Evolutionary conservation across 73 alveolate genomes (phyloP).

Genomic region (Paramecium biaurelia): DNA sequence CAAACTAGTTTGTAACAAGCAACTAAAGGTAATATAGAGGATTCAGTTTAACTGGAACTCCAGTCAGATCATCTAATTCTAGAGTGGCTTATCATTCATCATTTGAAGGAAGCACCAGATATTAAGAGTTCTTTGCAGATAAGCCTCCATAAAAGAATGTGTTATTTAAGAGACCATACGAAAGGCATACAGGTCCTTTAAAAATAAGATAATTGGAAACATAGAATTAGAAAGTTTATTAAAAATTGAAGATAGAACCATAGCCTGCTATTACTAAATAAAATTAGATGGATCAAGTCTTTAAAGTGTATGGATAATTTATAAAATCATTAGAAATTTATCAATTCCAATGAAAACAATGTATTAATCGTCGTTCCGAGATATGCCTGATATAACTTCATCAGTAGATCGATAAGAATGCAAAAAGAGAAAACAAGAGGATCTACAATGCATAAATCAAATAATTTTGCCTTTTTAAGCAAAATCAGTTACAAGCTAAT

Average conservation of each 20-base stretch:
- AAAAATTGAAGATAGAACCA: not conserved
- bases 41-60: slow-evolving; percentile 14
- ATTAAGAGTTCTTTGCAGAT: slow-evolving; percentile 3
- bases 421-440: not conserved
- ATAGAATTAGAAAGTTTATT: not conserved
- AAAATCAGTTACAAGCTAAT: not conserved
- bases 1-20: not conserved
- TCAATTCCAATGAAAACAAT: slow-evolving; percentile 9
- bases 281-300: not conserved
- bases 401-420: not conserved
- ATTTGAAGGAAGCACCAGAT: not conserved
- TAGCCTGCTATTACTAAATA: not conserved
- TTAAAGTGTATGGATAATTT: not conserved
- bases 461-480: not conserved
- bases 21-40: not conserved
- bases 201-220: not conserved
- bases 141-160: not conserved
- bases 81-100: not conserved
- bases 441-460: not conserved
- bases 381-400: not conserved
- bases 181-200: not conserved
- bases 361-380: not conserved
- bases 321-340: not conserved
- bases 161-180: not conserved
- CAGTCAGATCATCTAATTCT: not conserved